Percentiles rank a stretch among this genome's conserved stretches.
These are phyloP conservation scores for Trypanosoma congolense DNA, from an alignment of 208 protist species.

Conservation along the genomic window DNA sequence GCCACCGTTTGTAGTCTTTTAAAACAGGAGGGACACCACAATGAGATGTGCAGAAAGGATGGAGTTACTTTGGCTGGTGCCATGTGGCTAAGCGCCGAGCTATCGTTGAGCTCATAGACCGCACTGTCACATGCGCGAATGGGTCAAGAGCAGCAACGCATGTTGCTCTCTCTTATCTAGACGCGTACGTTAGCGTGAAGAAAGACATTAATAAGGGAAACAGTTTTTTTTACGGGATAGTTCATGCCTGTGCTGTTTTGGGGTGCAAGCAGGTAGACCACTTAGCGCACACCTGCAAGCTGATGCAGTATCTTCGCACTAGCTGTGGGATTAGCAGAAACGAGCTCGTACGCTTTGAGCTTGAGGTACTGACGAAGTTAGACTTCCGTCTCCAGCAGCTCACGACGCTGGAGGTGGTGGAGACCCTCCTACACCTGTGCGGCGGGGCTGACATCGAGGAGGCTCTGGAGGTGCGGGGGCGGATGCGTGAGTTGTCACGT, in stretches of 20 bases:
- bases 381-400: constrained; percentile 24
- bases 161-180: constrained; percentile 56
- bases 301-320: constrained; percentile 47
- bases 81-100: constrained; percentile 38
- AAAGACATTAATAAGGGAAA: constrained; percentile 8
- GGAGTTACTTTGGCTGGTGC: constrained; percentile 52
- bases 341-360: constrained; percentile 55
- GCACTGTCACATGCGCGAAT: constrained; percentile 54
- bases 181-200: constrained; percentile 50
- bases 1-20: constrained; percentile 4
- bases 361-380: constrained; percentile 21
- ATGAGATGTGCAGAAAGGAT: constrained; percentile 36
- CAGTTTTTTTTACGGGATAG: constrained; percentile 68
- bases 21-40: constrained; percentile 29
- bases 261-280: constrained; percentile 69
- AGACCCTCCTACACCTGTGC: constrained; percentile 44
- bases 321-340: constrained; percentile 30
- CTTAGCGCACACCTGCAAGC: constrained; percentile 49
- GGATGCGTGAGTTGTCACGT: constrained; percentile 2
- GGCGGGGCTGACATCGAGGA: constrained; percentile 28
- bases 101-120: constrained; percentile 73
- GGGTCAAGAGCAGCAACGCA: constrained; percentile 60
- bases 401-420: constrained; percentile 44
- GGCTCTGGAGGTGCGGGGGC: constrained; percentile 22
- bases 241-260: constrained; percentile 70